Base-by-base conservation (phyloP, 1,139 yeast species). In the Candida tropicalis region DNA sequence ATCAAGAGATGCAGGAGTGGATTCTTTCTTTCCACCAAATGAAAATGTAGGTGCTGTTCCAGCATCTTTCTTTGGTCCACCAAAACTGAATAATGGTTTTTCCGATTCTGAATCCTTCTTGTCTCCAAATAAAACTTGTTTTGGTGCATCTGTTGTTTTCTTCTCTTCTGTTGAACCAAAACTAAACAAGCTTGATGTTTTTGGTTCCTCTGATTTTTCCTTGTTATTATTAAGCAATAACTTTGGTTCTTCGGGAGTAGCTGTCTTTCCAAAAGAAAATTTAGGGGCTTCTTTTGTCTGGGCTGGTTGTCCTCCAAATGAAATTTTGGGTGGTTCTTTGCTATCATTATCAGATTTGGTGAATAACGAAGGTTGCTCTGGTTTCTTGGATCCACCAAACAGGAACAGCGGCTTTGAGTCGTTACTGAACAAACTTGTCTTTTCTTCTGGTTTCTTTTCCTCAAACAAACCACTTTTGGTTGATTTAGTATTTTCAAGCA, bases 1-100 rank as follows among this genome's bases (percentile, higher is more conserved):
- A 10, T 31, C 13, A 8, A 20, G 41, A 6, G 40, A 23, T 9
- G 37, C 35, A 12, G 42, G 23, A n/a, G 36, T 18, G 3, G 38
- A 11, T 18, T 41, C 38, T 2, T 42, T 31, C 28, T 41, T 38
- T 16, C 45, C 20, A 3, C 54, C 56, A 44, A 52, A 49, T 6
- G 49, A 38, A 34, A 52, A 46, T 11, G 41, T 23, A 12, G 50
- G 48, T 7, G 41, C 35, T 9, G 45, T 38, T n/a, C 31, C 39
- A n/a, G 42, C 25, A 11, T 32, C 32, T 16, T 20, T 36, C 11
- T 29, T 41, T 22, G 12, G 13, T 17, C 40, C 41, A 35, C 40
- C 41, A 35, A 45, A 43, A 12, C 18, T 24, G 11, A 24, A 24
- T 10, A 3, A 13, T 13, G 35, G 28, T 22, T 28, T 37, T 5